Evolutionary conservation across 73 alveolate genomes (phyloP).

Genomic region (Tetrahymena elliotti): DNA sequence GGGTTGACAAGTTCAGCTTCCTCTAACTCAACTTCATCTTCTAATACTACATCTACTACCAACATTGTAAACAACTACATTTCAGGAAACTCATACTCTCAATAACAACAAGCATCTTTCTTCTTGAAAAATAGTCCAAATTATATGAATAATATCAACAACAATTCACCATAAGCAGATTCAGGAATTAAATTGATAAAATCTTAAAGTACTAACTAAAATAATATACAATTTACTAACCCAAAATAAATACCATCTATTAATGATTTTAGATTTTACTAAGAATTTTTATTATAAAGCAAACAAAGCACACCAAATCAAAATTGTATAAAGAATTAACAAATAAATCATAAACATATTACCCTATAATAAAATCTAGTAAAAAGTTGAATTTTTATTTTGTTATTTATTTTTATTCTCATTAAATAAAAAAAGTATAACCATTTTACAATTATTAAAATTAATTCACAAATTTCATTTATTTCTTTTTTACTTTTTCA

Average conservation of each 20-base stretch:
- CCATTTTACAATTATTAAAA: too few relatives aligned
- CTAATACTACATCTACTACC: neutral
- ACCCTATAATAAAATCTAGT: neutral
- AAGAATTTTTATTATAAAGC: neutral
- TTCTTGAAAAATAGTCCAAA: neutral
- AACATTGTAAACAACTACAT: neutral
- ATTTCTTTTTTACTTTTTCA: too few relatives aligned
- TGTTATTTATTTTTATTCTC: too few relatives aligned
- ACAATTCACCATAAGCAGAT: neutral
- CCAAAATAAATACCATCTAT: neutral
- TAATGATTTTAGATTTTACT: neutral
- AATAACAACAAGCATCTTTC: neutral
- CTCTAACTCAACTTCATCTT: neutral
- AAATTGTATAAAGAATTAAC: neutral
- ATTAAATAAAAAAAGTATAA: too few relatives aligned
- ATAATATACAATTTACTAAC: neutral
- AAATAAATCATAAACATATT: neutral
- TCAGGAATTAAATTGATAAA: neutral
- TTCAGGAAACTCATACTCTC: neutral
- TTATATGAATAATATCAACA: neutral
- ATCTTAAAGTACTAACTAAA: neutral
- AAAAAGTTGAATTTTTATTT: neutral
- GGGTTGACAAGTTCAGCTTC: neutral
- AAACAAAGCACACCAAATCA: neutral
- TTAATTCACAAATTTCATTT: too few relatives aligned